Conservation (phyloP, 2,329 filamentous ascomycete genomes). For the Colletotrichum tamarilloi region DNA sequence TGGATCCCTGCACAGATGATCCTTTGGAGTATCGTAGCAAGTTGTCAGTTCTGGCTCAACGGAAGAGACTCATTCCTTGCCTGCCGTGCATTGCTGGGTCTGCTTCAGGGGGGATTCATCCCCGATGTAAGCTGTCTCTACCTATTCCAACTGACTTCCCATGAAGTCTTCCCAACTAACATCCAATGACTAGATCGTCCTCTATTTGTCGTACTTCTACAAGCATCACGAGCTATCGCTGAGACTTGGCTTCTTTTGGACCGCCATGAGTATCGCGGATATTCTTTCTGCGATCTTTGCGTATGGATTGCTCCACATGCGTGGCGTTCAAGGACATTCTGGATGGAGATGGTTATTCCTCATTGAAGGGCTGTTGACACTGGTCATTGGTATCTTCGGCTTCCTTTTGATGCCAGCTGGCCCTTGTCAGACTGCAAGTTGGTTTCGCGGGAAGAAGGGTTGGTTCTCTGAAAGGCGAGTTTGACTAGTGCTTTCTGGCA, state of each 20-base stretch:
- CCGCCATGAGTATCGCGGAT: conserved; percentile 52
- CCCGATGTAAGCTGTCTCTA: conserved; percentile 45
- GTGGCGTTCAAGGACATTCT: conserved; percentile 47
- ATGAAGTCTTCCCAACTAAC: background rate
- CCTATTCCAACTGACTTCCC: no score
- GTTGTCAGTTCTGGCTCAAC: conserved; percentile 51
- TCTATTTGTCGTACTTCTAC: conserved; percentile 58
- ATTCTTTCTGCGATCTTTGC: conserved; percentile 52
- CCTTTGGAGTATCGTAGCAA: conserved; percentile 62
- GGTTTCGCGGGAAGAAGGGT: conserved; percentile 63
- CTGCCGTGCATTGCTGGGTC: conserved; percentile 46
- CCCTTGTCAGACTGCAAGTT: conserved; percentile 62
- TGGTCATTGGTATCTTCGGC: conserved; percentile 62
- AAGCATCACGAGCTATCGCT: conserved; percentile 53
- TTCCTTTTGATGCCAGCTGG: conserved; percentile 66
- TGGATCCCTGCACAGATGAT: conserved; percentile 69
- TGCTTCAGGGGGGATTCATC: conserved; percentile 53
- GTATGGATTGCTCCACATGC: conserved; percentile 53
- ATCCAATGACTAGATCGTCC: conserved; percentile 41
- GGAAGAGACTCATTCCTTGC: conserved; percentile 46
- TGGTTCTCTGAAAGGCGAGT: conserved; percentile 67
- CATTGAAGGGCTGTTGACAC: conserved; percentile 58
- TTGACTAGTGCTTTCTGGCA: accelerated
- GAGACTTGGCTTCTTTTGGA: conserved; percentile 55
- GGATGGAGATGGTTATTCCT: conserved; percentile 66